Evolutionary conservation across 345 rosid genomes (phyloP).

Genomic region (Citrus australasica): DNA sequence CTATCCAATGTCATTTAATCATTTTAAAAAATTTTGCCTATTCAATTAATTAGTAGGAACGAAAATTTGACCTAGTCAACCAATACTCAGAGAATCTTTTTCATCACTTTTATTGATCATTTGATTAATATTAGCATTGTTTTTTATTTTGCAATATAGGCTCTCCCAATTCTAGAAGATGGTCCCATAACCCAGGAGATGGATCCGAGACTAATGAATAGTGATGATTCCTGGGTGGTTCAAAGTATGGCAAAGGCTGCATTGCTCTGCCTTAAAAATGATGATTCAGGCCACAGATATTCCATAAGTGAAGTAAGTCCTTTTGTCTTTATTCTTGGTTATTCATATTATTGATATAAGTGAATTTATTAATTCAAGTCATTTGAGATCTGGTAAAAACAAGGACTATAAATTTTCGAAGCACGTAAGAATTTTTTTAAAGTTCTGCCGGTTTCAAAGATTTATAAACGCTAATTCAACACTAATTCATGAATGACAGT

Average conservation of each 20-base stretch:
- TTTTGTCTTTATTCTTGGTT: background rate
- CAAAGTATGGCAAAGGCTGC: slow-evolving; percentile 38
- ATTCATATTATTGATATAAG: background rate
- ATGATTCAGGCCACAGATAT: background rate
- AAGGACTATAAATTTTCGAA: too few species aligned
- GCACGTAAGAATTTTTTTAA: background rate
- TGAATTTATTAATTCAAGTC: too few species aligned
- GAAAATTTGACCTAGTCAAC: too few species aligned
- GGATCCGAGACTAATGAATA: slow-evolving; percentile 36
- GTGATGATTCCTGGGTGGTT: slow-evolving; percentile 18
- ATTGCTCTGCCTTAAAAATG: slow-evolving; percentile 34
- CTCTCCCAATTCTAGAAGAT: slow-evolving; percentile 29
- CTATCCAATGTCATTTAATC: too few species aligned
- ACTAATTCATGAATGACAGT: too few species aligned
- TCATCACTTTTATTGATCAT: background rate
- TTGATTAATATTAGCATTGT: too few species aligned
- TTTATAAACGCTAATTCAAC: too few species aligned
- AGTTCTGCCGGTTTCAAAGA: too few species aligned
- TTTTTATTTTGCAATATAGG: slow-evolving; percentile 18
- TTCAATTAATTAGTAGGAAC: too few species aligned
- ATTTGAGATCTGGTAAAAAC: too few species aligned
- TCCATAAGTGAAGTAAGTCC: slow-evolving; percentile 37
- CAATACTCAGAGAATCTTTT: background rate
- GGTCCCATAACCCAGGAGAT: slow-evolving; percentile 15
- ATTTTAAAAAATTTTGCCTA: too few species aligned